phyloP scores from a whole-genome alignment of 2,329 filamentous ascomycete species.

The Diaporthe eres region DNA sequence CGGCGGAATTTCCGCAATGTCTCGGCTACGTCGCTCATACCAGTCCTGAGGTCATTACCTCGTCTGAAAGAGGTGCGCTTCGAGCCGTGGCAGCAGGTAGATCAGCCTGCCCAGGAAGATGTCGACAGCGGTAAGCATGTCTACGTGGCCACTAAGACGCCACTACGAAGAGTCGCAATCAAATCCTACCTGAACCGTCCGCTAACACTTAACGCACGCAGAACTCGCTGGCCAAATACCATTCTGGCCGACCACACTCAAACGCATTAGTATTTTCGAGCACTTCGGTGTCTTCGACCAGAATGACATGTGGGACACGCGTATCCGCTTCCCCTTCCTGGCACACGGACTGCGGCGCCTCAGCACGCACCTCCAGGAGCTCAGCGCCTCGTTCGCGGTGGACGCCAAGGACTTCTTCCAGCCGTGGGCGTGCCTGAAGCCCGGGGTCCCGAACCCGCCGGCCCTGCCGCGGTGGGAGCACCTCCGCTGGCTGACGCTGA shows the following conservation, averaged over 20 bases:
- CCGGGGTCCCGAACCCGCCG: neutral
- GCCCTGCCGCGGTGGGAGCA: conserved; percentile 44
- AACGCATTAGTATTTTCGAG: conserved; percentile 41
- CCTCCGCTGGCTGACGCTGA: conserved; percentile 47
- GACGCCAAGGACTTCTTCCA: conserved; percentile 46
- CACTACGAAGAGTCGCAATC: no score
- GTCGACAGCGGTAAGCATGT: conserved; percentile 39
- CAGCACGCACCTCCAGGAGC: conserved; percentile 37
- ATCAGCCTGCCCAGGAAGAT: conserved; percentile 38
- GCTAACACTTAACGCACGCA: neutral
- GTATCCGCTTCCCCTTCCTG: conserved; percentile 35
- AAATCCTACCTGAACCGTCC: no score
- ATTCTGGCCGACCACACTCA: conserved; percentile 38
- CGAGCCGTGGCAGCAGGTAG: conserved; percentile 42
- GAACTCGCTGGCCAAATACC: conserved; percentile 40
- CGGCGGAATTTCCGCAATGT: conserved; percentile 42
- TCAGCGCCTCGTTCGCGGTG: conserved; percentile 37
- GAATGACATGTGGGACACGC: conserved; percentile 5
- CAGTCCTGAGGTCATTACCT: conserved; percentile 38
- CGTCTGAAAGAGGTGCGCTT: conserved; percentile 40
- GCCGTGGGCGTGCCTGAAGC: conserved; percentile 35
- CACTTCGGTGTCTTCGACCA: conserved; percentile 40
- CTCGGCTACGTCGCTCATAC: conserved; percentile 38
- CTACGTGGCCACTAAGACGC: neutral
- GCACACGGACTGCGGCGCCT: conserved; percentile 32